phyloP scores from a whole-genome alignment of 2,329 filamentous ascomycete species.

The Fusarium zealandicum region DNA sequence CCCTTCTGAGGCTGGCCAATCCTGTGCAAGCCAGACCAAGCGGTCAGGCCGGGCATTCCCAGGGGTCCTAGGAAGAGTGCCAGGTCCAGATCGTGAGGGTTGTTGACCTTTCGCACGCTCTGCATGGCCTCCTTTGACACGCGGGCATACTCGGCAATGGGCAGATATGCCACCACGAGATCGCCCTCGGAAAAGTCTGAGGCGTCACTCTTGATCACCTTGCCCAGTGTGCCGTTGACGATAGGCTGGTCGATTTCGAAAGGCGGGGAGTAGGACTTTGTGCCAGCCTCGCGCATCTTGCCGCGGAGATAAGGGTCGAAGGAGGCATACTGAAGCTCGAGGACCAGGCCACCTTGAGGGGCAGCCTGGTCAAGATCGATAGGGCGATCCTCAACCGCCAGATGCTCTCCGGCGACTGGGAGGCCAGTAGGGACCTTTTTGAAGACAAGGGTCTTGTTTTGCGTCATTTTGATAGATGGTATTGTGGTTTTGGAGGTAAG shows the following conservation, averaged over 20 bases:
- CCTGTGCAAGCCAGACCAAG: slow-evolving; percentile 72
- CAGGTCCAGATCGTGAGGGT: slow-evolving; percentile 71
- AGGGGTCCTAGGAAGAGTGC: slow-evolving; percentile 77
- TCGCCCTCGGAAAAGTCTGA: slow-evolving; percentile 71
- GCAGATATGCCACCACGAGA: slow-evolving; percentile 63
- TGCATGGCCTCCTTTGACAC: slow-evolving; percentile 54
- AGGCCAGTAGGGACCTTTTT: slow-evolving; percentile 70
- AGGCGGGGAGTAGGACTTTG: slow-evolving; percentile 64
- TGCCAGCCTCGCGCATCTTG: slow-evolving; percentile 71
- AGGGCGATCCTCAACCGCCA: slow-evolving; percentile 69
- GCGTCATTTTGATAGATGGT: slow-evolving; percentile 42
- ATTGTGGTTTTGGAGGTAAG: not conserved
- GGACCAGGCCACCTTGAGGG: slow-evolving; percentile 69
- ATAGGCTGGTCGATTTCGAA: slow-evolving; percentile 70
- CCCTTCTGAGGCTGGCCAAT: slow-evolving; percentile 69
- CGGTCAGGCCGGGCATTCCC: slow-evolving; percentile 67
- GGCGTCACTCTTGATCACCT: slow-evolving; percentile 74
- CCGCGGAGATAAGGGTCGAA: slow-evolving; percentile 88
- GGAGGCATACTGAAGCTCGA: slow-evolving; percentile 76
- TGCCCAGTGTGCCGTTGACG: slow-evolving; percentile 67
- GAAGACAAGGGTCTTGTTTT: slow-evolving; percentile 80
- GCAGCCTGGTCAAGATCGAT: slow-evolving; percentile 68
- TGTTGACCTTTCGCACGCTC: slow-evolving; percentile 62
- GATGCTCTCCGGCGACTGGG: slow-evolving; percentile 74
- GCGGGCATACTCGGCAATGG: slow-evolving; percentile 73